phyloP scores from a whole-genome alignment of 2,329 filamentous ascomycete species.

The Aaosphaeria arxii region DNA sequence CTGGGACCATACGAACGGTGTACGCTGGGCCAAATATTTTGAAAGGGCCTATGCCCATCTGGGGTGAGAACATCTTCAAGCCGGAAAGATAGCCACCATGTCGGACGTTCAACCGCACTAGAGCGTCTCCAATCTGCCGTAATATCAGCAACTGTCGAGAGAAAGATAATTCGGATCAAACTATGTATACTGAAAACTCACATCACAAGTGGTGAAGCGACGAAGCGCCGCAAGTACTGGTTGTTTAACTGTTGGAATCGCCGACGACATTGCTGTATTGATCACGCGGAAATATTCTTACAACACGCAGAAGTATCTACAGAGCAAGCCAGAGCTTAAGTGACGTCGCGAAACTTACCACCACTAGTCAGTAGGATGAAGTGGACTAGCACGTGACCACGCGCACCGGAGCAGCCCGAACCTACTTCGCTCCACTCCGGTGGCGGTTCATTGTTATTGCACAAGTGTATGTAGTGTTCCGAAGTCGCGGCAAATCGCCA shows the following conservation, averaged over 20 bases:
- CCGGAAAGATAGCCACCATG: constrained; percentile 50
- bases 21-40: constrained; percentile 56
- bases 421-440: not conserved
- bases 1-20: constrained; percentile 52
- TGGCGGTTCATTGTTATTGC: not conserved
- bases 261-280: not conserved
- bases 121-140: constrained; percentile 4
- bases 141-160: not conserved
- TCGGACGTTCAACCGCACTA: constrained; percentile 3
- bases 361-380: not conserved
- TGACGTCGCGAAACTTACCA: not conserved
- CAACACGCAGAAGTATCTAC: too few relatives aligned
- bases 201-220: constrained; percentile 6
- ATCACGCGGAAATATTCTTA: too few relatives aligned
- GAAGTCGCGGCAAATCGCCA: not conserved
- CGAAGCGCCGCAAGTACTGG: constrained; percentile 4
- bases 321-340: too few relatives aligned
- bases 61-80: constrained; percentile 55
- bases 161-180: not conserved
- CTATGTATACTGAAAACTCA: not conserved
- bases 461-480: not conserved
- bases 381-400: not conserved
- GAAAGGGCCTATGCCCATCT: constrained; percentile 49
- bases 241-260: constrained; percentile 1
- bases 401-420: not conserved